These are phyloP conservation scores for Mycena pura DNA, from an alignment of 768 basidiomycete species.

Conservation along the genomic window DNA sequence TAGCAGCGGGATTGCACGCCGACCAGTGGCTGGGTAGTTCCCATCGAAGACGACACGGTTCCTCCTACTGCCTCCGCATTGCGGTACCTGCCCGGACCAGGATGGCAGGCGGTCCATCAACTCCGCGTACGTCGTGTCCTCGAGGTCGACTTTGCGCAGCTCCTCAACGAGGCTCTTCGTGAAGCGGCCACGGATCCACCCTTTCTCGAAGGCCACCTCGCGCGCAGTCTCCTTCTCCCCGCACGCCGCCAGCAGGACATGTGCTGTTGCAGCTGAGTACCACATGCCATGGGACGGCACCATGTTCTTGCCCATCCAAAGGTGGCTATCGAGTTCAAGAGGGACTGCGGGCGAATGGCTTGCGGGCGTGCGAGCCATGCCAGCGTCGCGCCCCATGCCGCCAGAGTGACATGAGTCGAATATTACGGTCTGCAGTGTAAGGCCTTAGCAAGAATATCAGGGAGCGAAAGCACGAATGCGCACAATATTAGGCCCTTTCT, in stretches of 20 bases:
- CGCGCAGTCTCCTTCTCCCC: background rate
- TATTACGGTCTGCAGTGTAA: conserved; percentile 2
- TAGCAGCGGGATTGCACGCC: background rate
- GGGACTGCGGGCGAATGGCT: background rate
- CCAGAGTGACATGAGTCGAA: conserved; percentile 6
- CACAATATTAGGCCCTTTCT: conserved; percentile 7
- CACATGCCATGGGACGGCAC: background rate
- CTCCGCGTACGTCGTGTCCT: background rate
- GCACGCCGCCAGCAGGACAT: conserved; percentile 21
- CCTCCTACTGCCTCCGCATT: background rate
- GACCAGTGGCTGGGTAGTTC: background rate
- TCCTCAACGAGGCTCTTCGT: background rate
- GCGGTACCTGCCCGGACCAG: background rate
- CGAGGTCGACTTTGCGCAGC: background rate
- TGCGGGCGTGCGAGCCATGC: background rate
- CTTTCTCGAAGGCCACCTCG: background rate
- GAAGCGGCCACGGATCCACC: background rate
- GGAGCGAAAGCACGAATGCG: background rate
- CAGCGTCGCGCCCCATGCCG: background rate
- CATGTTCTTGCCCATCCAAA: background rate
- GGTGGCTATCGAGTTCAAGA: background rate
- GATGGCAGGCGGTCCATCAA: background rate
- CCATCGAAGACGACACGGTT: conserved; percentile 1
- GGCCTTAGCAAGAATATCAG: background rate
- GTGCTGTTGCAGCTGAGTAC: background rate